Evolutionary conservation across 352 stramenopile species (phyloP), one percentile per base, ranked within the genome.

Genomic region (Saprolegnia diclina): DNA sequence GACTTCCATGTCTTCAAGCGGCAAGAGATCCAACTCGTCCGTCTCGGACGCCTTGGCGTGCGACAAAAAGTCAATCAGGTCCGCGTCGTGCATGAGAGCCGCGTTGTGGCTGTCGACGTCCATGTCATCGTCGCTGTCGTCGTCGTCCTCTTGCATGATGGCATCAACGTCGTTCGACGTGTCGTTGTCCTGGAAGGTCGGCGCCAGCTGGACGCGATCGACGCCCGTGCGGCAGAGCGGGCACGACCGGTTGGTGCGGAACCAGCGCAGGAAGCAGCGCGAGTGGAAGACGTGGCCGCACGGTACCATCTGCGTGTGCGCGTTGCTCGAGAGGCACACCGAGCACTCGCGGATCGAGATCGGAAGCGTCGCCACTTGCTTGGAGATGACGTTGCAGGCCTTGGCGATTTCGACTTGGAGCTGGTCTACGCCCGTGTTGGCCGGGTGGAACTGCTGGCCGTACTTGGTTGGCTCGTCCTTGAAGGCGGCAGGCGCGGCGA

Each of bases 261-360:
- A 91, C 85, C 85, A 93, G 14, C 85, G 74, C 22, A 92, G 65
- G 65, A 93, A 93, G 71, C 85, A 93, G 63, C 81, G 79, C 19
- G 74, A 75, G 71, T 93, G 85, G 76, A 93, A 92, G 50, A 82
- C 88, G 72, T 93, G 85, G 56, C 82, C 85, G 57, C 85, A 93
- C 24, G 63, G 35, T 22, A 55, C 68, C 57, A 93, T 85, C 73
- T 92, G 82, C 61, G 84, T 81, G 62, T 88, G 80, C 21, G 85
- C 85, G 66, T 91, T 89, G 53, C 76, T 64, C 64, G 77, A 81
- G 40, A 93, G 74, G 75, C 85, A 93, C 26, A 92, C 83, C 1
- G 82, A 83, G 59, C 85, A 93, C 55, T 92, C 83, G 44, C 74
- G 74, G 67, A 77, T 87, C 26, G 80, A 90, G 46, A 80, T 80